These are phyloP conservation scores for Penicillium tannophilum DNA, from an alignment of 495 filamentous ascomycete species.

Conservation along the genomic window DNA sequence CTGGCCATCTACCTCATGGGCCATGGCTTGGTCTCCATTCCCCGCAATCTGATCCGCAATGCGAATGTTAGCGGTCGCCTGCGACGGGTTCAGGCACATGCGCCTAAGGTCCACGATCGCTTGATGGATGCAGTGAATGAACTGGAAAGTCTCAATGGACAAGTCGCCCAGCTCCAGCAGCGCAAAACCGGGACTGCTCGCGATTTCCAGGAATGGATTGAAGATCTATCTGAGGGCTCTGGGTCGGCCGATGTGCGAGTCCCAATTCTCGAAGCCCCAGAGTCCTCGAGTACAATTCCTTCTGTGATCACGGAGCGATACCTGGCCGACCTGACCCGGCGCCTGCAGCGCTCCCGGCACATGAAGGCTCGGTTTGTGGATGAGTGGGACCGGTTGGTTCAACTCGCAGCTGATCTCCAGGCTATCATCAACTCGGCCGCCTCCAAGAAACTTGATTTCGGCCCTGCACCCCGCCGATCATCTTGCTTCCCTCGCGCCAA, in stretches of 20 bases:
- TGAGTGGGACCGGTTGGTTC: constrained; percentile 81
- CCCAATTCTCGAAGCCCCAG: constrained; percentile 40
- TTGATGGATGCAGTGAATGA: constrained; percentile 82
- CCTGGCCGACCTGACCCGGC: constrained; percentile 82
- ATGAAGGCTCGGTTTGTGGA: constrained; percentile 77
- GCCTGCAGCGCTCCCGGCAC: constrained; percentile 78
- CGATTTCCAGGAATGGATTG: constrained; percentile 92
- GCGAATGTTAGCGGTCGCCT: constrained; percentile 72
- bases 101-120: constrained; percentile 81
- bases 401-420: constrained; percentile 71
- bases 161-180: constrained; percentile 73
- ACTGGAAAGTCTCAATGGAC: constrained; percentile 77
- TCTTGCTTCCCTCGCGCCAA: constrained; percentile 55
- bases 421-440: constrained; percentile 81
- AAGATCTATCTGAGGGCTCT: constrained; percentile 77
- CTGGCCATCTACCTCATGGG: constrained; percentile 97
- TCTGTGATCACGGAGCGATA: constrained; percentile 91
- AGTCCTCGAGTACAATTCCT: constrained; percentile 52
- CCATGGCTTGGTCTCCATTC: constrained; percentile 90
- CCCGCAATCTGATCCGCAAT: constrained; percentile 74
- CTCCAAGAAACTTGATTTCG: constrained; percentile 79
- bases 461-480: constrained; percentile 55
- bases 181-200: constrained; percentile 82
- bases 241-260: constrained; percentile 66
- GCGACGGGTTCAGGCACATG: constrained; percentile 72